Conservation (phyloP, 2,329 filamentous ascomycete genomes). For the Colletotrichum neosansevieriae region DNA sequence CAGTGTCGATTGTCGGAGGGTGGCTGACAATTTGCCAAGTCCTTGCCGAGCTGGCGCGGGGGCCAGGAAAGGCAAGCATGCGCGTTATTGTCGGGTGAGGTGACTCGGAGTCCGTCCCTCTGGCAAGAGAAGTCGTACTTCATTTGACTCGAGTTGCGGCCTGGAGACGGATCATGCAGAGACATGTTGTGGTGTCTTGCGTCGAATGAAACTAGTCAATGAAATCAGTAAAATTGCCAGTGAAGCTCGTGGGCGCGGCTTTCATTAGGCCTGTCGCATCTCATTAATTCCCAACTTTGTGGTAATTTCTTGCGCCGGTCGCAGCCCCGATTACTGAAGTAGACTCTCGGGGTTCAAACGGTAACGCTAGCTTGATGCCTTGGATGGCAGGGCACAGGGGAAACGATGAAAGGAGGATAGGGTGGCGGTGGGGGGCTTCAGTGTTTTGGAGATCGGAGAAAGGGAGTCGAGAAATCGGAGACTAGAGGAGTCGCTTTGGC, state of each 20-base stretch:
- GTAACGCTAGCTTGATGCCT: neutral
- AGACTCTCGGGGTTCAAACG: neutral
- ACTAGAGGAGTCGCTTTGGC: conserved; percentile 2
- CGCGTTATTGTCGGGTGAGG: conserved; percentile 1
- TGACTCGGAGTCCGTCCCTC: neutral
- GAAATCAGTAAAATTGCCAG: neutral
- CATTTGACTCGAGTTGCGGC: conserved; percentile 1
- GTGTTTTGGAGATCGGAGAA: conserved; percentile 9
- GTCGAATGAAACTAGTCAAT: neutral
- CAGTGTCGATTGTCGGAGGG: neutral
- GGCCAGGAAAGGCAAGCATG: conserved; percentile 19
- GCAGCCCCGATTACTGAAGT: neutral
- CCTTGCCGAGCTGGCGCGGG: conserved; percentile 2
- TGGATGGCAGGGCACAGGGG: conserved; percentile 4
- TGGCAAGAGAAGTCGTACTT: neutral
- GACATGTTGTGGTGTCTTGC: neutral
- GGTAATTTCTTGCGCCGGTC: neutral
- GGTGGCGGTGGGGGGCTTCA: conserved; percentile 3
- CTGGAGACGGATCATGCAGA: neutral
- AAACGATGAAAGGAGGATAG: neutral
- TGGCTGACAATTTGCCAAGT: conserved; percentile 30
- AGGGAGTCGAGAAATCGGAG: conserved; percentile 17
- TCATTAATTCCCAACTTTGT: neutral
- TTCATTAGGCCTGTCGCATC: neutral
- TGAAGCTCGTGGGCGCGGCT: neutral